A percentile compares a stretch with the other conserved stretches of the same genome.
These are phyloP conservation scores for Umbellularia californica DNA, from an alignment of 164 flowering plant genomes.

Conservation along the genomic window DNA sequence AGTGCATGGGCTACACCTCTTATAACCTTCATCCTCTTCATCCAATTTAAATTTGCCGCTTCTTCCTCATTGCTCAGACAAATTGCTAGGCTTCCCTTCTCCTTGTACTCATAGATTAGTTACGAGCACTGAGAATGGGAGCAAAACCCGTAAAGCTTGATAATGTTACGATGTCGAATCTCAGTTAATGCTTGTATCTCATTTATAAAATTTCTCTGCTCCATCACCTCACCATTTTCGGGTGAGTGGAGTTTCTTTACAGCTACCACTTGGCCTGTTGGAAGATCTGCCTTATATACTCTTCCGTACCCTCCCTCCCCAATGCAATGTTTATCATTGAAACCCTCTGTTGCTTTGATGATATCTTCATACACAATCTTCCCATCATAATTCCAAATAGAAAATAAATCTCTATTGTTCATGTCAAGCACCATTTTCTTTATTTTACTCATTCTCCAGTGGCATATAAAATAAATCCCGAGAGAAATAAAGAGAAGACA, in stretches of 20 bases:
- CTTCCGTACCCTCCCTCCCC: constrained; percentile 9
- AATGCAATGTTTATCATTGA: constrained; percentile 7
- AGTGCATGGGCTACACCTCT: background rate
- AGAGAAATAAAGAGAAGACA: background rate
- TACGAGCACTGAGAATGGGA: background rate
- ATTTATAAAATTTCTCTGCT: too few species aligned
- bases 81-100: background rate
- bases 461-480: background rate
- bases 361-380: constrained; percentile 7
- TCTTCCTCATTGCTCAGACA: background rate
- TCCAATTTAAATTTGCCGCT: background rate
- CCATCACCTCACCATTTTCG: background rate
- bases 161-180: background rate
- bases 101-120: background rate
- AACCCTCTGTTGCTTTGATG: constrained; percentile 9
- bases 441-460: background rate
- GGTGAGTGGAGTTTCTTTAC: background rate
- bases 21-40: background rate
- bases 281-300: background rate
- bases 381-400: constrained; percentile 11
- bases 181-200: background rate
- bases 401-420: background rate
- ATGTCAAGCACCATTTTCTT: background rate
- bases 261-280: background rate
- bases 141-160: background rate